A percentile compares a stretch with the other conserved stretches of the same genome.
Evolutionary conservation across 2,329 filamentous ascomycete genomes (phyloP).

Genomic region (Penicillium hordei): DNA sequence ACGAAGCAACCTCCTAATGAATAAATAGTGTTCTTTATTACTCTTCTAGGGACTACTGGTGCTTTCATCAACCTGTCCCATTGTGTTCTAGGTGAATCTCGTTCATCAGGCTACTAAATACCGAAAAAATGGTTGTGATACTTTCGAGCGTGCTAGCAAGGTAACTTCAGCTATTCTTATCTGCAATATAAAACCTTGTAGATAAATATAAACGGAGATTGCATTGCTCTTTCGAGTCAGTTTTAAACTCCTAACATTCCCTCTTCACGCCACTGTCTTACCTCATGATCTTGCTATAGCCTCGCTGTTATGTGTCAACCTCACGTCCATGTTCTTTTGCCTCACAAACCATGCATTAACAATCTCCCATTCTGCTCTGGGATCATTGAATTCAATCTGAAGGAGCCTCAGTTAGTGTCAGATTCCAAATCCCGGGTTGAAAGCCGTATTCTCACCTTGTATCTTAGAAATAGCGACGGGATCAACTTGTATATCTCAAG

Average conservation of each 20-base stretch:
- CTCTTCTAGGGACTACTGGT: not conserved
- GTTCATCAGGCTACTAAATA: not conserved
- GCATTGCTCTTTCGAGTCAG: not conserved
- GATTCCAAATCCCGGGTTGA: not conserved
- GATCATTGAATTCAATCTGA: constrained; percentile 20
- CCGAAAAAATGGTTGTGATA: not conserved
- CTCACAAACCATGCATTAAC: constrained; percentile 45
- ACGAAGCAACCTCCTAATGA: not conserved
- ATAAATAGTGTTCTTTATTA: not conserved
- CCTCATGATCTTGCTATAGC: not conserved
- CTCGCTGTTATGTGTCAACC: not conserved
- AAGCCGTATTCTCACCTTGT: constrained; percentile 14
- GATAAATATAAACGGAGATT: not conserved
- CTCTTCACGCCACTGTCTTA: not conserved
- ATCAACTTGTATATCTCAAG: constrained; percentile 61
- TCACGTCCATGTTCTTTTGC: not conserved
- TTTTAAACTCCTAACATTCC: no score
- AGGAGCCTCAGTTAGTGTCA: not conserved
- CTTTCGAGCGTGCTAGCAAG: not conserved
- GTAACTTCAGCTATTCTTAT: not conserved
- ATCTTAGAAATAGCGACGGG: constrained; percentile 48
- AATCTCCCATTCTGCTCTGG: constrained; percentile 21
- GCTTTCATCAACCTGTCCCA: not conserved
- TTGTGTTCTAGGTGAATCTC: not conserved
- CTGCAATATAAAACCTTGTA: not conserved